Evolutionary conservation across 164 flowering plant genomes (phyloP).

Genomic region (Umbellularia californica): DNA sequence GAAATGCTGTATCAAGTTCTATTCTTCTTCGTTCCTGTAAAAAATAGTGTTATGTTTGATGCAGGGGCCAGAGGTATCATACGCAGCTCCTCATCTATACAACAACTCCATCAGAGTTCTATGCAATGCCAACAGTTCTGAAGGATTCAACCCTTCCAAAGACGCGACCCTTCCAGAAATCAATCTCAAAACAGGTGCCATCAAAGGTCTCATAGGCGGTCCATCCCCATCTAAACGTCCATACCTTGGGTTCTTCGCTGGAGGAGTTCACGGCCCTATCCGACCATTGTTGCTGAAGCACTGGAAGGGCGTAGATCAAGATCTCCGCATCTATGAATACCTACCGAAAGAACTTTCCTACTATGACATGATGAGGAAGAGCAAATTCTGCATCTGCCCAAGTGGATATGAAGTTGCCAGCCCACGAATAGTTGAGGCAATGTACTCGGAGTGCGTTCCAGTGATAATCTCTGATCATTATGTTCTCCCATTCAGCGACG

Average conservation of each 20-base stretch:
- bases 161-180: constrained; percentile 41
- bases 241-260: constrained; percentile 42
- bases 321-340: constrained; percentile 14
- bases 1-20: background rate
- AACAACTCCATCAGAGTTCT: constrained; percentile 32
- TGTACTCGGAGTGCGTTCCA: constrained; percentile 17
- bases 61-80: constrained; percentile 31
- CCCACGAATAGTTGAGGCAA: constrained; percentile 16
- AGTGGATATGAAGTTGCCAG: constrained; percentile 21
- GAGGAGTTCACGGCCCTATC: constrained; percentile 33
- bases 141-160: constrained; percentile 29
- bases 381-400: constrained; percentile 17
- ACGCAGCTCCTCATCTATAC: constrained; percentile 20
- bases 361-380: constrained; percentile 17
- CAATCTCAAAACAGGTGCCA: constrained; percentile 10
- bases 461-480: constrained; percentile 10
- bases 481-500: constrained; percentile 18
- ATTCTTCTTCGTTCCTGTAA: background rate
- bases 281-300: constrained; percentile 29
- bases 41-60: background rate
- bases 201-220: constrained; percentile 21
- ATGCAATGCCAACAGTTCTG: constrained; percentile 38
- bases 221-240: constrained; percentile 22
- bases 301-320: constrained; percentile 35
- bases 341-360: constrained; percentile 9